Percentiles rank a stretch among this genome's conserved stretches.
These are phyloP conservation scores for Chlamydomonas sp. DNA, from an alignment of 139 green algal species.

Conservation along the genomic window DNA sequence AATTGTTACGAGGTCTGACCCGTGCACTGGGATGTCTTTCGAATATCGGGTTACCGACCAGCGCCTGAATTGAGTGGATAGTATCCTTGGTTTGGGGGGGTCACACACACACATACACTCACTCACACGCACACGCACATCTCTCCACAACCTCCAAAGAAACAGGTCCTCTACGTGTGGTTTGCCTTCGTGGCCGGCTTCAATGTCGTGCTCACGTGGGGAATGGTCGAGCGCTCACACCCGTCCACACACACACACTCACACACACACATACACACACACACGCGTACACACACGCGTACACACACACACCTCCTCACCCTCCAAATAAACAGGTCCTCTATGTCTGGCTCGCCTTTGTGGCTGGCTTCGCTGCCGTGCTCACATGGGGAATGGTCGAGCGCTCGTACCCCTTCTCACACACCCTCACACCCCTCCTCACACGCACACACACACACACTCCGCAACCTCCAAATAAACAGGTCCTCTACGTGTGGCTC, in stretches of 20 bases:
- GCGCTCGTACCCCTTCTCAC: conserved; percentile 35
- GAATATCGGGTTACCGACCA: no score
- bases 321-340: conserved; percentile 16
- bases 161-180: conserved; percentile 25
- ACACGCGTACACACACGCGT: not conserved
- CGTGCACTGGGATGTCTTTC: no score
- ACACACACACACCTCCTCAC: conserved; percentile 45
- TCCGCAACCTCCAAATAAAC: conserved; percentile 76
- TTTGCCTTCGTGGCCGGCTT: conserved; percentile 48
- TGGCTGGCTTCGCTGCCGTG: conserved; percentile 58
- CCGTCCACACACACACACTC: no score
- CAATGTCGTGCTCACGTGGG: conserved; percentile 68
- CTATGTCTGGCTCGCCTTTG: conserved; percentile 17
- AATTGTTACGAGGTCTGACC: no score
- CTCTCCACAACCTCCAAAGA: conserved; percentile 72
- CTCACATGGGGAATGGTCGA: conserved; percentile 77
- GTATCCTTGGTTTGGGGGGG: no score
- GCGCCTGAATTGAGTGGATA: no score
- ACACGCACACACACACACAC: conserved; percentile 48
- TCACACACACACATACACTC: not conserved
- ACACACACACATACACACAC: conserved; percentile 5
- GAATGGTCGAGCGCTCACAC: conserved; percentile 72
- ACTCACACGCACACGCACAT: not conserved
- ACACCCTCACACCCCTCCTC: conserved; percentile 73
- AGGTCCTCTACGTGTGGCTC: conserved; percentile 17